Evolutionary conservation across 2,329 filamentous ascomycete species (phyloP), one percentile per base, ranked within the genome.

Genomic region (Apiospora aurea): DNA sequence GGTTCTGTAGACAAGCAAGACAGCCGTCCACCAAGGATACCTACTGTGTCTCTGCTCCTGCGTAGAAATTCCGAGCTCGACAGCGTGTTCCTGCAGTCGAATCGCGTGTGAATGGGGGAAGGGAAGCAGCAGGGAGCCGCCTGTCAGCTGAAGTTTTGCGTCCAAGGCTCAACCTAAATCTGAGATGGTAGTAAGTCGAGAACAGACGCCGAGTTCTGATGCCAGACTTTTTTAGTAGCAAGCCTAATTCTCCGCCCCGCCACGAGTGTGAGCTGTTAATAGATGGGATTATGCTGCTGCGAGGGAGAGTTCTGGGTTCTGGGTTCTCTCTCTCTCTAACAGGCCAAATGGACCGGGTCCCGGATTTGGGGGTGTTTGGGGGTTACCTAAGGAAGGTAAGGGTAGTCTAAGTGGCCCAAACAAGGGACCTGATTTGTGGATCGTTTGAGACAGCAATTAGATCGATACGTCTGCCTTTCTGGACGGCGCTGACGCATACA

Each of bases 131-230:
- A 64, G 21, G 57, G 34, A 64, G 57, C 34, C 57, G 57, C 57
- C 57, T 64, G 57, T 64, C 57, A 64, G 57, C 57, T 64, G 57
- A 64, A 64, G 57, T 64, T 10, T 41, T 41, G 57, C 57, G 57
- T 64, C 57, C 41, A 41, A 64, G 57, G 57, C 57, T 41, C 57
- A 64, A 64, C 57, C 57, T 64, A 64, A 64, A 41, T 64, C 57
- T 64, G 57, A 41, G 57, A 64, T n/a, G 57, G 57, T 64, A 64
- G 57, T 64, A 64, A 64, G 57, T 64, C 57, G 57, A 64, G 57
- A 64, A 41, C 57, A 64, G 57, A 64, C 57, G 57, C 57, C 57
- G 34, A 64, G 18, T 64, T 64, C 57, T 64, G 57, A 41, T 64
- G 57, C 57, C 57, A 41, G 34, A 41, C 57, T 41, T 64, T 64